Conservation (phyloP, 2,329 filamentous ascomycete species). For the Bipolaris cookei region DNA sequence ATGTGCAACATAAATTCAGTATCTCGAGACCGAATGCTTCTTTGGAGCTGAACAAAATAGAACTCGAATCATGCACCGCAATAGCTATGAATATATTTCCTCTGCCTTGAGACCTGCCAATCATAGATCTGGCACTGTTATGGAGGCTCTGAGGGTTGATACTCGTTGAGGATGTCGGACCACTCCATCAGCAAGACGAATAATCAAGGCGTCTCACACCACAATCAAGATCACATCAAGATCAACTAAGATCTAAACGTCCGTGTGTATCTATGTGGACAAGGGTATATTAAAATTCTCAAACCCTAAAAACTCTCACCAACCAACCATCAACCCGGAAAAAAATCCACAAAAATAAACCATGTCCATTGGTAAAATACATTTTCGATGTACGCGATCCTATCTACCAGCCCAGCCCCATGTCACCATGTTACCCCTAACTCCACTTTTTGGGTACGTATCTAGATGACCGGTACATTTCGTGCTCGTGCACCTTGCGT, state of each 20-base stretch:
- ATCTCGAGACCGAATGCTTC: not conserved
- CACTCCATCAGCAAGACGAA: not conserved
- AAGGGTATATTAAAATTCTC: not conserved
- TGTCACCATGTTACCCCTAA: not conserved
- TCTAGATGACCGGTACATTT: not conserved
- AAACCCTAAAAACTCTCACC: not conserved
- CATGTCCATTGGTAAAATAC: not conserved
- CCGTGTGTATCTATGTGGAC: not conserved
- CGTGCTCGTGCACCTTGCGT: slow-evolving; percentile 22
- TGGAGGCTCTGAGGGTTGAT: not conserved
- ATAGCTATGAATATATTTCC: not conserved
- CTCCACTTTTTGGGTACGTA: not conserved
- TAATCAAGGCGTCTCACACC: not conserved
- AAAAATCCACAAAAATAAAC: too few relatives aligned
- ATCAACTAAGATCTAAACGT: not conserved
- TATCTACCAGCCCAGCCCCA: not conserved
- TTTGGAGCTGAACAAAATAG: not conserved
- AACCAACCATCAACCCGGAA: not conserved
- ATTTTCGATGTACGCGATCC: not conserved
- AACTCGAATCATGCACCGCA: not conserved
- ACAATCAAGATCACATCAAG: not conserved
- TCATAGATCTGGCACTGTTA: not conserved
- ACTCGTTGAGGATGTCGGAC: not conserved
- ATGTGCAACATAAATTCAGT: slow-evolving; percentile 32
- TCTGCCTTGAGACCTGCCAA: not conserved